Percentiles rank a stretch among this genome's conserved stretches.
Evolutionary conservation across 257 asterid species (phyloP).

Genomic region (Hygrophila difformis): DNA sequence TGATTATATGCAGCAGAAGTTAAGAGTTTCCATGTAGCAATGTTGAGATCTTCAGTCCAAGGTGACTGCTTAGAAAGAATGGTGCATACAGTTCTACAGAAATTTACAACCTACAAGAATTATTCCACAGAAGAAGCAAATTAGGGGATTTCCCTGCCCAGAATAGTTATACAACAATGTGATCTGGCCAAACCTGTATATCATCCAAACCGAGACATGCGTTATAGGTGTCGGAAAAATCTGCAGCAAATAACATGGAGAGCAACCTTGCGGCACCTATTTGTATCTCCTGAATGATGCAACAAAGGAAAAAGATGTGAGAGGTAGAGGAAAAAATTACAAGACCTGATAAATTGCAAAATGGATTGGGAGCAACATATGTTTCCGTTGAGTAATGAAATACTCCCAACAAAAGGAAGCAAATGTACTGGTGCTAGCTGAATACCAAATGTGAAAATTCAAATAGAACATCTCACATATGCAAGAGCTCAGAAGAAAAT

Average conservation of each 20-base stretch:
- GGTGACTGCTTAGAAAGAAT: slow-evolving; percentile 55
- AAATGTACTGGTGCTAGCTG: not conserved
- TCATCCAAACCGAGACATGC: slow-evolving; percentile 74
- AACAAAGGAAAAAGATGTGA: slow-evolving; percentile 9
- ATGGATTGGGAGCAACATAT: not conserved
- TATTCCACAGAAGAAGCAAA: slow-evolving; percentile 17
- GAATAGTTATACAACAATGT: slow-evolving; percentile 9
- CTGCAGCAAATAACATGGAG: slow-evolving; percentile 48
- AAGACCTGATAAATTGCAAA: slow-evolving; percentile 2
- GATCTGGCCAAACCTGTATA: slow-evolving; percentile 53
- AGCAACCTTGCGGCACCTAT: slow-evolving; percentile 67
- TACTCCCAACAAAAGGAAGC: slow-evolving; percentile 16
- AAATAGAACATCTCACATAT: no score
- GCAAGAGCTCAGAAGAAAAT: no score
- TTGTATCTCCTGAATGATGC: slow-evolving; percentile 62
- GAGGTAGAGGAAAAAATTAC: slow-evolving; percentile 9
- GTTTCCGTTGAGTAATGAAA: slow-evolving; percentile 3
- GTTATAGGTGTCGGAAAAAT: slow-evolving; percentile 38
- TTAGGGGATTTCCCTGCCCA: slow-evolving; percentile 12
- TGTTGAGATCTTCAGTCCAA: slow-evolving; percentile 52
- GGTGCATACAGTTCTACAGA: slow-evolving; percentile 42
- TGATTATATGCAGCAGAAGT: slow-evolving; percentile 66
- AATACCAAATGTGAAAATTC: no score
- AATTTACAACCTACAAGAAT: slow-evolving; percentile 44
- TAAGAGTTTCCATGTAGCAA: slow-evolving; percentile 57